These are phyloP conservation scores for Yamadazyma kanchanaburiensis DNA, from an alignment of 1,139 yeast genomes.

Conservation along the genomic window DNA sequence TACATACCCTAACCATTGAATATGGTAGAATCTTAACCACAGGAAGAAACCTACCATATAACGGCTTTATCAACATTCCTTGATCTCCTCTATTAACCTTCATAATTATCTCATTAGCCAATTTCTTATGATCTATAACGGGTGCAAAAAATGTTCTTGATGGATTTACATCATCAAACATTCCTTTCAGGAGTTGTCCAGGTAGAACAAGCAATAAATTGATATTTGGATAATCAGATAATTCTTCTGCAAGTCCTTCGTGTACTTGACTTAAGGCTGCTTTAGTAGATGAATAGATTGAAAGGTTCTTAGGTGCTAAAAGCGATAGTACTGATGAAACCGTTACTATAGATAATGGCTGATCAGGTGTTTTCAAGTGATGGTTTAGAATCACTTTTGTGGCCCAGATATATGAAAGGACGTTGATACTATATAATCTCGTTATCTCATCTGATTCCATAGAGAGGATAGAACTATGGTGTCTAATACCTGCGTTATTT, in stretches of 20 bases:
- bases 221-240: conserved; percentile 22
- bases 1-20: conserved; percentile 37
- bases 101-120: conserved; percentile 43
- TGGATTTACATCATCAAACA: conserved; percentile 63
- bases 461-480: conserved; percentile 39
- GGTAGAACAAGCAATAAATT: conserved; percentile 54
- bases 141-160: conserved; percentile 67
- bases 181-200: conserved; percentile 61
- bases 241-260: conserved; percentile 56
- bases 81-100: conserved; percentile 44
- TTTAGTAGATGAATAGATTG: conserved; percentile 65
- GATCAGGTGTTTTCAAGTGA: not conserved
- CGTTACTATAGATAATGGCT: conserved; percentile 52
- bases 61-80: conserved; percentile 56
- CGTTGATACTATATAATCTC: conserved; percentile 50
- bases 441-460: conserved; percentile 28
- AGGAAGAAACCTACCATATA: conserved; percentile 60
- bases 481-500: conserved; percentile 76
- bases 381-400: conserved; percentile 24
- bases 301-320: conserved; percentile 65
- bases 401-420: conserved; percentile 53
- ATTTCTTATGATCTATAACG: conserved; percentile 35
- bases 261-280: conserved; percentile 59
- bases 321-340: conserved; percentile 70
- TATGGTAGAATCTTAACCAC: conserved; percentile 52